Evolutionary conservation across 805 yeast species (phyloP).

Genomic region (Groenewaldozyma tartarivorans): DNA sequence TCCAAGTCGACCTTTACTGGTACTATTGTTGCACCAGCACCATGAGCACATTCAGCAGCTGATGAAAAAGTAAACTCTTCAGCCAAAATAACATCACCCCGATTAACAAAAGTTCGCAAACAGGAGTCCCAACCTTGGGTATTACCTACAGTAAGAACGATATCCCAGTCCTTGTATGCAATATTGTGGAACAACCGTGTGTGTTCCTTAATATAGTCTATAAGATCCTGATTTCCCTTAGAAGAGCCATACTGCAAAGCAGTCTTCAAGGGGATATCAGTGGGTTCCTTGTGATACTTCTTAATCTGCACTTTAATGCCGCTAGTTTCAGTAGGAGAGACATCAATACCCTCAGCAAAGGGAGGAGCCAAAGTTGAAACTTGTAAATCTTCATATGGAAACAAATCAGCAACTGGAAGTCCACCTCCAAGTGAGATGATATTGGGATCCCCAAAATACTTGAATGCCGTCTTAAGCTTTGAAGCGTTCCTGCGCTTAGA

Average conservation of each 20-base stretch:
- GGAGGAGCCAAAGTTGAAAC: conserved; percentile 65
- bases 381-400: conserved; percentile 76
- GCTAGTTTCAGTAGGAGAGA: conserved; percentile 16
- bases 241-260: conserved; percentile 91
- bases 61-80: conserved; percentile 81
- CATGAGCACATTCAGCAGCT: conserved; percentile 71
- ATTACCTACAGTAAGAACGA: conserved; percentile 67
- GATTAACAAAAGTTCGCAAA: conserved; percentile 64
- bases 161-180: conserved; percentile 62
- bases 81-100: conserved; percentile 74
- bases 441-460: conserved; percentile 61
- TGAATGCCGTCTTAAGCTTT: conserved; percentile 76
- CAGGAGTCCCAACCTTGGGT: conserved; percentile 86
- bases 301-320: conserved; percentile 27
- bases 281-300: conserved; percentile 32
- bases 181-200: conserved; percentile 33
- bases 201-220: conserved; percentile 66
- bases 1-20: conserved; percentile 71
- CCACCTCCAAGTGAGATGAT: conserved; percentile 93
- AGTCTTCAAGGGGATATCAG: conserved; percentile 58
- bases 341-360: conserved; percentile 57
- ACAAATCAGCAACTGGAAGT: conserved; percentile 79
- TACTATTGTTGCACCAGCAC: conserved; percentile 56
- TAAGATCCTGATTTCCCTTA: conserved; percentile 67
- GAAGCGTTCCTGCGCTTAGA: conserved; percentile 69